phyloP scores from a whole-genome alignment of 345 rosid genomes.

The Dipteronia dyeriana region DNA sequence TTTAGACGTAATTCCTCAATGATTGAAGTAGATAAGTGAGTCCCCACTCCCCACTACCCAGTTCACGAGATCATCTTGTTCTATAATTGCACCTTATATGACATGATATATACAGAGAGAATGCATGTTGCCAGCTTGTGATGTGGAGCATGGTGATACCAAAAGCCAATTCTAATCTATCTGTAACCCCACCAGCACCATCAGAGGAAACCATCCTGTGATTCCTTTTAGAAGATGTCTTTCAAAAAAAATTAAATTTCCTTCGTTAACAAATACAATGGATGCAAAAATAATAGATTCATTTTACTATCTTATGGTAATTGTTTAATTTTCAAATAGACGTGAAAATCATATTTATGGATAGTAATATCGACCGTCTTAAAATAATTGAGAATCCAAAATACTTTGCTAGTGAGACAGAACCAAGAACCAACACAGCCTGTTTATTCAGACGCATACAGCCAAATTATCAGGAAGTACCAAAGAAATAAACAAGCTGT shows the following conservation, averaged over 20 bases:
- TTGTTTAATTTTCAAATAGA: too few relatives aligned
- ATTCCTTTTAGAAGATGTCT: too few relatives aligned
- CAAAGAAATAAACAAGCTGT: too few relatives aligned
- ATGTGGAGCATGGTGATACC: not conserved
- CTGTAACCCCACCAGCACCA: not conserved
- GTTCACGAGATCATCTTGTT: conserved; percentile 14
- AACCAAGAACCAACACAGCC: not conserved
- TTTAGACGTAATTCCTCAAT: conserved; percentile 6
- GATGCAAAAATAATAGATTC: too few relatives aligned
- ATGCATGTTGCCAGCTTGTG: conserved; percentile 6
- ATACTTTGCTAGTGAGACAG: too few relatives aligned
- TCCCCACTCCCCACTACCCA: conserved; percentile 15
- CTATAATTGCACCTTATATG: not conserved
- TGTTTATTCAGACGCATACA: not conserved
- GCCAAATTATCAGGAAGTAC: not conserved
- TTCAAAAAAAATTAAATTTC: too few relatives aligned
- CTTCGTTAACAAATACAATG: too few relatives aligned
- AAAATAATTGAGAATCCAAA: too few relatives aligned
- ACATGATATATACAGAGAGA: not conserved
- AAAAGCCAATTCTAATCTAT: not conserved
- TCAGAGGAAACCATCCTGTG: not conserved
- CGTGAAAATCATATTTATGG: too few relatives aligned
- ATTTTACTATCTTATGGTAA: too few relatives aligned
- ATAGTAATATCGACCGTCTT: too few relatives aligned
- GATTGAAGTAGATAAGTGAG: not conserved